These are phyloP conservation scores for Geosmithia putterillii DNA, from an alignment of 2,329 filamentous ascomycete species.

Conservation along the genomic window DNA sequence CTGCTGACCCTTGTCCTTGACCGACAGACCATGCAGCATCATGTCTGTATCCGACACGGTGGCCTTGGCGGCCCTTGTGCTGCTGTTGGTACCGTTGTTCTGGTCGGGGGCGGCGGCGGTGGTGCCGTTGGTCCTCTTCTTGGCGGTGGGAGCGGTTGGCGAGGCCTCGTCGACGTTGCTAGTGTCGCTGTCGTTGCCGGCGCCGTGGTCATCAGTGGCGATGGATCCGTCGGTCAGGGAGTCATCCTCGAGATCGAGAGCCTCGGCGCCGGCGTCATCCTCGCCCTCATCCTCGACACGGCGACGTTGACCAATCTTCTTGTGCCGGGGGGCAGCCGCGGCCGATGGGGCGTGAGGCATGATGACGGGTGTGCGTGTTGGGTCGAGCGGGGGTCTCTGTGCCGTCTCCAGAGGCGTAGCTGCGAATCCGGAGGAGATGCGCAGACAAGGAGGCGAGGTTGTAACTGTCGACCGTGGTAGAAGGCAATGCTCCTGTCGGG, in stretches of 20 bases:
- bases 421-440: background rate
- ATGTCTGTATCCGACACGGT: constrained; percentile 40
- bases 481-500: no score
- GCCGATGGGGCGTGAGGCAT: constrained; percentile 3
- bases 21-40: constrained; percentile 43
- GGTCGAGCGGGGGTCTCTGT: background rate
- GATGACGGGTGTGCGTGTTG: background rate
- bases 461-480: background rate
- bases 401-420: background rate
- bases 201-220: constrained; percentile 48
- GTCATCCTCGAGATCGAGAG: constrained; percentile 50
- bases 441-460: background rate
- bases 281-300: constrained; percentile 60
- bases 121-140: constrained; percentile 28
- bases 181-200: constrained; percentile 49
- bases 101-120: constrained; percentile 17
- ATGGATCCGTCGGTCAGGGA: constrained; percentile 53
- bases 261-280: constrained; percentile 47
- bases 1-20: constrained; percentile 30
- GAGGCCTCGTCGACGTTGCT: constrained; percentile 47
- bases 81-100: no score
- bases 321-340: constrained; percentile 40
- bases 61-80: constrained; percentile 25
- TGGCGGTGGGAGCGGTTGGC: constrained; percentile 30
- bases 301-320: constrained; percentile 56